Percentiles rank a stretch among this genome's conserved stretches.
phyloP scores from a whole-genome alignment of 441 rosid species.

The Adansonia rubrostipa region DNA sequence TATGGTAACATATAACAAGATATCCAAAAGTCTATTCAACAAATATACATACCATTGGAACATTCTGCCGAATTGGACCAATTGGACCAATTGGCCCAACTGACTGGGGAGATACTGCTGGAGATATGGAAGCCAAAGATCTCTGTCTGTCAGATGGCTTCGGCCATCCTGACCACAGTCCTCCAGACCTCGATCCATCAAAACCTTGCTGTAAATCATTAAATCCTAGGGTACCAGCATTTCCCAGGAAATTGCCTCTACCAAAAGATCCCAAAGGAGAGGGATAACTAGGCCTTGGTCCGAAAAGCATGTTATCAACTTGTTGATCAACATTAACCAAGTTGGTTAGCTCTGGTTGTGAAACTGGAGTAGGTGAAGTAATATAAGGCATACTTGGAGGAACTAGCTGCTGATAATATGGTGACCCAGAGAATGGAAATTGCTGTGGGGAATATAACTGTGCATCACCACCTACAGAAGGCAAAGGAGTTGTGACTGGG shows the following conservation, averaged over 20 bases:
- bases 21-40: background rate
- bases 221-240: slow-evolving; percentile 56
- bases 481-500: slow-evolving; percentile 65
- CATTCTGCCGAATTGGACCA: slow-evolving; percentile 58
- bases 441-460: slow-evolving; percentile 62
- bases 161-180: slow-evolving; percentile 79
- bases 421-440: slow-evolving; percentile 58
- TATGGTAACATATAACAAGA: background rate
- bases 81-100: slow-evolving; percentile 46
- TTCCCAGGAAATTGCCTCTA: slow-evolving; percentile 47
- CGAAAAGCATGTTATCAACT: slow-evolving; percentile 54
- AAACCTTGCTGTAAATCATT: slow-evolving; percentile 73
- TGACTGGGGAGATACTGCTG: slow-evolving; percentile 57
- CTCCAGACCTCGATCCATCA: slow-evolving; percentile 72
- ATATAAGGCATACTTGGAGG: slow-evolving; percentile 65
- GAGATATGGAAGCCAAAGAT: slow-evolving; percentile 50
- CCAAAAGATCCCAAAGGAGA: slow-evolving; percentile 59
- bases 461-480: slow-evolving; percentile 56
- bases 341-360: slow-evolving; percentile 59
- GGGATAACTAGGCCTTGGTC: slow-evolving; percentile 56
- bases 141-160: slow-evolving; percentile 73
- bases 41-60: slow-evolving; percentile 47
- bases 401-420: slow-evolving; percentile 71
- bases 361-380: slow-evolving; percentile 54
- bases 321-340: slow-evolving; percentile 61